These are phyloP conservation scores for Ambrosiella beaveri DNA, from an alignment of 2,329 filamentous ascomycete genomes.

Conservation along the genomic window DNA sequence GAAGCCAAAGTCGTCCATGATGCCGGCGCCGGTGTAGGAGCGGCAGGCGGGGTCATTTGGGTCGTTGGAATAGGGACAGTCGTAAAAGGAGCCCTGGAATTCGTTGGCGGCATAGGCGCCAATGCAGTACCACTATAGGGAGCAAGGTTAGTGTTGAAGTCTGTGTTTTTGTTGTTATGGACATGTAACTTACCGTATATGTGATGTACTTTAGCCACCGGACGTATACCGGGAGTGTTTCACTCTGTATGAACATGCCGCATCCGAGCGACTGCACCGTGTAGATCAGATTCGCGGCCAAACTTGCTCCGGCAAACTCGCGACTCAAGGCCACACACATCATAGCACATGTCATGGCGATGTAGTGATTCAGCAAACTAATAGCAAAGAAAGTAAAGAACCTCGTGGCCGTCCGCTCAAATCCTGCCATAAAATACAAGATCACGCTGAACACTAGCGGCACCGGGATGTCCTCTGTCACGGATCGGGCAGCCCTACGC, in stretches of 20 bases:
- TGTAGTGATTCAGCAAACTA: conserved; percentile 53
- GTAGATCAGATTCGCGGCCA: conserved; percentile 56
- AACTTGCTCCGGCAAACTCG: conserved; percentile 51
- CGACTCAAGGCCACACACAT: conserved; percentile 47
- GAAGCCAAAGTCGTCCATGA: conserved; percentile 52
- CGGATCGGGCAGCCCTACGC: conserved; percentile 47
- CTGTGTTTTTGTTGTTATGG: background rate
- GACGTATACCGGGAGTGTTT: conserved; percentile 60
- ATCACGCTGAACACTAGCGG: conserved; percentile 54
- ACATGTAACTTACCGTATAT: conserved; percentile 30
- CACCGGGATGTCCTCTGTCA: conserved; percentile 56
- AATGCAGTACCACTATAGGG: conserved; percentile 47
- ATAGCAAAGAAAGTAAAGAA: conserved; percentile 60
- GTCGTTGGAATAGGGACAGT: conserved; percentile 49
- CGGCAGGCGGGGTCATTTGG: conserved; percentile 45
- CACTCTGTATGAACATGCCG: conserved; percentile 58
- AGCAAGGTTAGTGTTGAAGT: conserved; percentile 14
- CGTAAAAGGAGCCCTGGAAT: conserved; percentile 54
- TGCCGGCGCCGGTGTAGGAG: conserved; percentile 50
- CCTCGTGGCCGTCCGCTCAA: conserved; percentile 41
- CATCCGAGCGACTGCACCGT: conserved; percentile 60
- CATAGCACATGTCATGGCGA: conserved; percentile 54
- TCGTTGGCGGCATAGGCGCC: conserved; percentile 57
- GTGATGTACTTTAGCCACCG: conserved; percentile 57
- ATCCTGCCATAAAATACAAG: conserved; percentile 64